Evolutionary conservation across 441 rosid genomes (phyloP), one percentile per base, ranked within the genome.

Genomic region (Syzygium syzygioides): DNA sequence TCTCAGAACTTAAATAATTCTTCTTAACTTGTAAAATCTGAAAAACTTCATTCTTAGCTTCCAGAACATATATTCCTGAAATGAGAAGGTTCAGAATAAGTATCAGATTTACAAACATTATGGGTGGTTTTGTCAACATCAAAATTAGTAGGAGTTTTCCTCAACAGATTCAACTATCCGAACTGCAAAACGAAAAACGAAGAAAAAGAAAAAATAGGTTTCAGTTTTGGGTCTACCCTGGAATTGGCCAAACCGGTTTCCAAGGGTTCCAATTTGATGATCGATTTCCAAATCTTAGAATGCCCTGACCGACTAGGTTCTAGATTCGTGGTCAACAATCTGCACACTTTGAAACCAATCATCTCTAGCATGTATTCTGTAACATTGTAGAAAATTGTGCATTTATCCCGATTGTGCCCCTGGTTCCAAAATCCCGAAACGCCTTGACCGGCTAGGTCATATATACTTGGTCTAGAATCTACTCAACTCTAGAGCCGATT

Each of bases 391-490:
- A 55, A 55, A 7, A 55, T 8, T 23, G 9, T 56, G 60, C 12
- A 9, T 23, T 20, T 56, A 1, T 20, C 26, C 60, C 12, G 4
- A 3, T 56, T 56, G 60, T 56, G 26, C 23, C 5, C 60, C 12
- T 2, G 23, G 26, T 56, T 56, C 26, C 25, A 56, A 20, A 56
- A 20, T 56, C 60, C 4, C 4, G 2, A 56, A 56, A 56, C 2
- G 2, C 60, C 60, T 4, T 20, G 26, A 20, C 1, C 26, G 1
- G 20, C 5, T 20, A 20, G 26, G 11, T 56, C 23, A 0, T 0
- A 23, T 4, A 56, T 56, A 20, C 26, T 56, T 9, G 4, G 23
- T 56, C 26, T 56, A 4, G 60, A 20, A 56, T 56, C 60, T 9
- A 26, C 48, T 9, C 28, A 4, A 20, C 12, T 19, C 7, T 1